Conservation (phyloP, 1,139 yeast genomes). For the Arxiozyma telluris region DNA sequence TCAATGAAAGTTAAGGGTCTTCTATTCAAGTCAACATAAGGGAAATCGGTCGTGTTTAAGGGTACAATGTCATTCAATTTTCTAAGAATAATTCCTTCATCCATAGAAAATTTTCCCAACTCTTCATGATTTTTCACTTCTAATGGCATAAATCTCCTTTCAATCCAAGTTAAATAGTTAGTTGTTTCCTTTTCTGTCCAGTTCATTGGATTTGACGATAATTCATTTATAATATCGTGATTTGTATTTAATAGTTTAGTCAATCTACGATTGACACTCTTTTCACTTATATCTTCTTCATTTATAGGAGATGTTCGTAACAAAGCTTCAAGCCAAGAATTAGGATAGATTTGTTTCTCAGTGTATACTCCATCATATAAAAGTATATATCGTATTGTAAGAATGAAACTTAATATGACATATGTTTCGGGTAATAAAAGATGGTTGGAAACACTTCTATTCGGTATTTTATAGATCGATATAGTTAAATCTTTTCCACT, state of each 20-base stretch:
- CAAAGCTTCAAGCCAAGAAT: constrained; percentile 12
- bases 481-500: constrained; percentile 7
- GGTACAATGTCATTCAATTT: constrained; percentile 26
- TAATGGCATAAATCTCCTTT: constrained; percentile 16
- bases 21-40: not conserved
- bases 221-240: constrained; percentile 3
- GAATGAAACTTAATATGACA: constrained; percentile 17
- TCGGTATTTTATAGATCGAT: not conserved
- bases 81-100: constrained; percentile 25
- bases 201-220: constrained; percentile 2
- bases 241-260: constrained; percentile 9
- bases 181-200: constrained; percentile 18
- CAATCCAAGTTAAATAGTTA: constrained; percentile 25
- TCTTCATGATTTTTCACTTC: constrained; percentile 7
- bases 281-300: constrained; percentile 6
- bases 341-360: constrained; percentile 9
- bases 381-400: constrained; percentile 17
- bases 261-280: constrained; percentile 9
- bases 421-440: constrained; percentile 18
- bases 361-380: constrained; percentile 10
- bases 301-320: constrained; percentile 2
- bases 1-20: constrained; percentile 12
- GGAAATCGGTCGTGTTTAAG: constrained; percentile 6
- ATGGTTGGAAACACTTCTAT: not conserved
- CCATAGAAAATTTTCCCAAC: constrained; percentile 13